phyloP scores from a whole-genome alignment of 2,329 filamentous ascomycete genomes.

The Cordyceps farinosa region DNA sequence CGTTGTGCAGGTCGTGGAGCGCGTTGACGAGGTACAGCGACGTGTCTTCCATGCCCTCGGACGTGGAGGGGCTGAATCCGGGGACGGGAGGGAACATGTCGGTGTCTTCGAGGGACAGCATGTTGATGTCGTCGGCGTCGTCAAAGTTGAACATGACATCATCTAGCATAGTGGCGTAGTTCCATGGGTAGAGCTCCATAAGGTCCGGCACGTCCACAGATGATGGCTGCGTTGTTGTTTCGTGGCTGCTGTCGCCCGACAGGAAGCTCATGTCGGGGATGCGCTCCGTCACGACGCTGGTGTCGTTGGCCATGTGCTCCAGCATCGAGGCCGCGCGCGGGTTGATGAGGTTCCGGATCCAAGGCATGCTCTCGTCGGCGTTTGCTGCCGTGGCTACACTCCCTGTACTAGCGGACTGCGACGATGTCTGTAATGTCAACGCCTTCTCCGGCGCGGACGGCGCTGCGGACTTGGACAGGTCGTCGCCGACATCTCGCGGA shows the following conservation, averaged over 20 bases:
- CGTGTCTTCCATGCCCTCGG: slow-evolving; percentile 4
- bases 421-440: not conserved
- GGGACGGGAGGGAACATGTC: slow-evolving; percentile 9
- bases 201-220: not conserved
- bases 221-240: not conserved
- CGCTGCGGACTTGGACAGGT: not conserved
- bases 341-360: slow-evolving; percentile 27
- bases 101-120: slow-evolving; percentile 10
- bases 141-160: slow-evolving; percentile 14
- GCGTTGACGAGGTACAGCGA: slow-evolving; percentile 14
- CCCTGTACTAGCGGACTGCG: not conserved
- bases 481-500: not conserved
- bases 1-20: slow-evolving; percentile 20
- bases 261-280: slow-evolving; percentile 16
- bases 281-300: not conserved
- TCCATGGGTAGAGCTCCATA: slow-evolving; percentile 20
- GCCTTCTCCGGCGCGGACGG: not conserved
- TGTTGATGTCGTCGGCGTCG: slow-evolving; percentile 3
- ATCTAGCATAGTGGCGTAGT: slow-evolving; percentile 16
- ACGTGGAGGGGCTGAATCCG: not conserved
- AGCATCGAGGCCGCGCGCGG: slow-evolving; percentile 26
- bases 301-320: slow-evolving; percentile 21
- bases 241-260: not conserved
- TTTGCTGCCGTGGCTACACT: not conserved
- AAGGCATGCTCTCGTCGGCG: slow-evolving; percentile 20